Evolutionary conservation across 768 basidiomycete genomes (phyloP).

Genomic region (Paxillus involutus): DNA sequence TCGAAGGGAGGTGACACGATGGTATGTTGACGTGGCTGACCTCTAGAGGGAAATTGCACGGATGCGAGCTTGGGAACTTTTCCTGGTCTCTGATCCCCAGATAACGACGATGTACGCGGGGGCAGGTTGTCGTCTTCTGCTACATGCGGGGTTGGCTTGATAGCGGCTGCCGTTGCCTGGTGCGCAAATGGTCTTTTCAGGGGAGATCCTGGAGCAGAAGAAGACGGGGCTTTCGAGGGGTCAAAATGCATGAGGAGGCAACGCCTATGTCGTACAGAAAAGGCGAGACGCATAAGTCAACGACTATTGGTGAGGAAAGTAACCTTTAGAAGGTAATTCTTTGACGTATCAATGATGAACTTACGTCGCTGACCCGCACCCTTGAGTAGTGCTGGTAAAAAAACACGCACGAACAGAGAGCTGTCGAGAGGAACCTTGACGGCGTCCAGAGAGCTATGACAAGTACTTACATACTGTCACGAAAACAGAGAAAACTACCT

Average conservation of each 20-base stretch:
- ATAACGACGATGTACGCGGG: constrained; percentile 1
- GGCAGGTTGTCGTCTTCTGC: constrained; percentile 27
- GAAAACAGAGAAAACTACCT: not conserved
- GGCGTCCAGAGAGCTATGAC: not conserved
- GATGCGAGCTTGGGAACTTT: constrained; percentile 15
- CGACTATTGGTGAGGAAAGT: not conserved
- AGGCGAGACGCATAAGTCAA: constrained; percentile 50
- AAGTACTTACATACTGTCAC: not conserved
- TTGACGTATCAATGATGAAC: not conserved
- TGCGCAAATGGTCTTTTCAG: constrained; percentile 51
- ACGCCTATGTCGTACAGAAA: constrained; percentile 46
- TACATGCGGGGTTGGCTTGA: constrained; percentile 14
- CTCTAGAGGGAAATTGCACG: not conserved
- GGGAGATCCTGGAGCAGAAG: constrained; percentile 22
- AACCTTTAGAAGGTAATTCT: not conserved
- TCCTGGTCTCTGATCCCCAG: constrained; percentile 11
- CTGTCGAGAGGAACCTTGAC: not conserved
- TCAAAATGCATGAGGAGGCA: constrained; percentile 63
- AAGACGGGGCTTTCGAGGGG: constrained; percentile 28
- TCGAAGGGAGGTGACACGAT: constrained; percentile 20
- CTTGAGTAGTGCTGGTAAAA: not conserved
- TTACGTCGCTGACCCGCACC: not conserved
- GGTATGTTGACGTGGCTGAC: constrained; percentile 12
- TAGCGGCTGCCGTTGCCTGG: constrained; percentile 29
- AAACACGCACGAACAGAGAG: not conserved